Conservation (phyloP, 164 flowering plant genomes). For the Macadamia tetraphylla region DNA sequence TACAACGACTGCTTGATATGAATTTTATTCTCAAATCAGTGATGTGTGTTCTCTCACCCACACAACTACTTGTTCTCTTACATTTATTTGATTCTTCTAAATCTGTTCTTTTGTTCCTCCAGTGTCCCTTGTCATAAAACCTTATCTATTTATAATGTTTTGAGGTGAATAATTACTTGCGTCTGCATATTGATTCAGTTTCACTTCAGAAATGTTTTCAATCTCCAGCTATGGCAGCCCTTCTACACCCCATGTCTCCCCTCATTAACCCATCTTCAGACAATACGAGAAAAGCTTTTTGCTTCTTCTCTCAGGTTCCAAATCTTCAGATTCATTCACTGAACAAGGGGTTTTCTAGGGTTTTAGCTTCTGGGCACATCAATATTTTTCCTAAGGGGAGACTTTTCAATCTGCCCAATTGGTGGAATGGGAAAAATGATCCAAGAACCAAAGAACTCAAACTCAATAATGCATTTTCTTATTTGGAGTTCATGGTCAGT, state of each 20-base stretch:
- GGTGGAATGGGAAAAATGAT: slow-evolving; percentile 52
- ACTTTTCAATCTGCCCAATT: slow-evolving; percentile 51
- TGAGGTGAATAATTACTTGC: background rate
- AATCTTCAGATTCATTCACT: slow-evolving; percentile 41
- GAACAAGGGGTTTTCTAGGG: slow-evolving; percentile 43
- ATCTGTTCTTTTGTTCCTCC: too few species aligned
- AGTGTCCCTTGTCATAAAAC: too few species aligned
- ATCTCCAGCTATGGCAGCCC: slow-evolving; percentile 30
- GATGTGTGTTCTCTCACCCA: too few species aligned
- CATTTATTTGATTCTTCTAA: too few species aligned
- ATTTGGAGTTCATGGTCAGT: slow-evolving; percentile 52
- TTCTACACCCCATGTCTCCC: slow-evolving; percentile 39
- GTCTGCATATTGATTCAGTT: background rate
- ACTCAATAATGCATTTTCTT: slow-evolving; percentile 56
- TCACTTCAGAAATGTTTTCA: background rate
- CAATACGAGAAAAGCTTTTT: slow-evolving; percentile 27
- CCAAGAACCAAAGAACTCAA: slow-evolving; percentile 35
- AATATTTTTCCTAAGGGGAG: slow-evolving; percentile 44
- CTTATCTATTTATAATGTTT: too few species aligned
- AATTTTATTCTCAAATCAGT: too few species aligned
- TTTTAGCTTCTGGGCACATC: slow-evolving; percentile 54
- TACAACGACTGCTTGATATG: slow-evolving; percentile 13
- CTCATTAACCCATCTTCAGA: slow-evolving; percentile 33
- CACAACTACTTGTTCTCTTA: too few species aligned
- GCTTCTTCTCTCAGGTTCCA: slow-evolving; percentile 45